These are phyloP conservation scores for Adansonia digitata DNA, from an alignment of 345 rosid genomes.

Conservation along the genomic window DNA sequence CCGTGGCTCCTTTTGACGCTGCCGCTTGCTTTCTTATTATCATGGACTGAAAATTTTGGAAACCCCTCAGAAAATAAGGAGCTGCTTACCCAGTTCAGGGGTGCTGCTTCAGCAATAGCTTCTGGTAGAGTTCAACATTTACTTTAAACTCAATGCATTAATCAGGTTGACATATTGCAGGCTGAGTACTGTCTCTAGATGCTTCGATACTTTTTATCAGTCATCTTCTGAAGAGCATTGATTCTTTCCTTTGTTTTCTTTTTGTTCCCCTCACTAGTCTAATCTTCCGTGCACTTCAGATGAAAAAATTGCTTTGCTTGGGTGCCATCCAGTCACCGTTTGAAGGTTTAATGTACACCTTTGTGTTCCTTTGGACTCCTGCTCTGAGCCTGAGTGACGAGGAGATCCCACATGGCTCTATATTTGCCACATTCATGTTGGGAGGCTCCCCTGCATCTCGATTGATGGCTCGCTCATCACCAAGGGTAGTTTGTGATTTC, in stretches of 20 bases:
- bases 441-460: constrained; percentile 97
- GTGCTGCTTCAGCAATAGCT: constrained; percentile 88
- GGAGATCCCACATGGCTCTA: constrained; percentile 94
- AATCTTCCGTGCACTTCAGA: constrained; percentile 38
- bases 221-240: not conserved
- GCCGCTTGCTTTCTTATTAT: constrained; percentile 89
- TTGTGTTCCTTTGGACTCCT: constrained; percentile 98
- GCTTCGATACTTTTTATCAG: not conserved
- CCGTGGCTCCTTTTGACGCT: constrained; percentile 97
- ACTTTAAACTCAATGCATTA: constrained; percentile 6
- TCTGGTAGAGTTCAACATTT: constrained; percentile 55
- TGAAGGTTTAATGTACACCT: constrained; percentile 99
- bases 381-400: constrained; percentile 86
- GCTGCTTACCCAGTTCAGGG: constrained; percentile 83
- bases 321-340: constrained; percentile 96
- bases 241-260: constrained; percentile 5
- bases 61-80: constrained; percentile 89
- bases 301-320: constrained; percentile 88
- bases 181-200: not conserved
- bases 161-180: constrained; percentile 7
- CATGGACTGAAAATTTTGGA: constrained; percentile 90
- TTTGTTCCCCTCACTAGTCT: not conserved
- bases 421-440: constrained; percentile 95
- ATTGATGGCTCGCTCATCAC: constrained; percentile 64
- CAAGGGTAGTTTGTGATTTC: constrained; percentile 71